Evolutionary conservation across 108 stramenopile genomes (phyloP), one percentile per base, ranked within the genome.

Genomic region (Aurantiochytrium sp.): DNA sequence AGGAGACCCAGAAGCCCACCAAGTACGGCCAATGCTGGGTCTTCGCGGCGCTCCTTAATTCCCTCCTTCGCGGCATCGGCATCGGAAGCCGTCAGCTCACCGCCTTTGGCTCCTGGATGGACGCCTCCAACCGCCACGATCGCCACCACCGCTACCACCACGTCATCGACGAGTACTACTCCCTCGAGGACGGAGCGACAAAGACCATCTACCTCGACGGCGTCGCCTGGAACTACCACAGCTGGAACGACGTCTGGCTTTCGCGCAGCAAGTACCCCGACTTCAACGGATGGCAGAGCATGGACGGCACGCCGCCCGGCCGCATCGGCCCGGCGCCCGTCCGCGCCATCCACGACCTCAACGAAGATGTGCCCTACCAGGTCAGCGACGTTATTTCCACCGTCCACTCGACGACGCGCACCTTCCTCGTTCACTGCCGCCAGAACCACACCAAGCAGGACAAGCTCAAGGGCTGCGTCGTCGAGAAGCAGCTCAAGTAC

Each of bases 1-100:
- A 81, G 73, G 73, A 41, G 42, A 81, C 73, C 1, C 19, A 24
- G 10, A 81, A 81, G 73, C 73, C 73, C 39, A 81, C 73, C 30
- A 41, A 81, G 73, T 81, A 81, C 73, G 73, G 73, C 21, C 73
- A 81, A 24, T 81, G 73, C 73, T 81, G 73, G 73, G 73, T 81
- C 0, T 81, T 81, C 24, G 73, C 42, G 6, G 73, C 73, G 6
- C 73, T 81, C 24, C 73, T 48, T 12, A 81, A 81, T 24, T 12
- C 42, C 36, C 73, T 81, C 45, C 10, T 81, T 12, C 73, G 73
- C 45, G 73, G 42, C 45, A 48, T 81, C 19, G 73, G 73, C 12
- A 30, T 81, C 27, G 73, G 73, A 0, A 48, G 42, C 39, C 73
- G 73, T 42, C 73, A 81, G 45, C 39, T 81, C 73, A 81, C 73